Evolutionary conservation across 208 protist species (phyloP), one percentile per base, ranked within the genome.

Genomic region (Vickermania ingenoplastis): DNA sequence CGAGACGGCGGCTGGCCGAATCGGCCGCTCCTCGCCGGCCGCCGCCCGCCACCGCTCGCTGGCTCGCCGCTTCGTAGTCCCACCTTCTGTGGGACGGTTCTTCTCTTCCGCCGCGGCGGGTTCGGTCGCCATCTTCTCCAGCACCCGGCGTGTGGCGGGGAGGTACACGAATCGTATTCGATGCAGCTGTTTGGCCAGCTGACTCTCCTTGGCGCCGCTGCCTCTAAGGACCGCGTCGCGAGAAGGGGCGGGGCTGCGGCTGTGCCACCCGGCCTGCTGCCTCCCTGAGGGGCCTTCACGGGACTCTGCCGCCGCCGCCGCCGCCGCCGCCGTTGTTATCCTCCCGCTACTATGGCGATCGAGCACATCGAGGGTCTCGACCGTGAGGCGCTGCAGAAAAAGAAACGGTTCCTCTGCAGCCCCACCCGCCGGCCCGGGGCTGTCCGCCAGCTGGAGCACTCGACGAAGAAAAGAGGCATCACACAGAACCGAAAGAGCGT

Each of bases 401-500:
- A 45, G 11, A n/a, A n/a, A n/a, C n/a, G n/a, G n/a, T n/a, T n/a
- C n/a, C n/a, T n/a, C n/a, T n/a, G n/a, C n/a, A n/a, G n/a, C n/a
- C n/a, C n/a, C n/a, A n/a, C n/a, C n/a, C n/a, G n/a, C n/a, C n/a
- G n/a, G n/a, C n/a, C n/a, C n/a, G n/a, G n/a, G n/a, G n/a, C n/a
- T n/a, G n/a, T n/a, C n/a, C n/a, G n/a, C n/a, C n/a, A n/a, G 36
- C 11, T n/a, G 36, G 36, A 45, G 11, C 17, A 45, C 7, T 7
- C 36, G 7, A 52, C 85, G 79, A 1, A 92, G 59, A 62, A 92
- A 92, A 0, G 85, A 92, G 7, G 85, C 67, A 57, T 92, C 85
- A 52, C 80, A 86, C 41, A 92, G 59, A 3, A 92, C 61, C 27
- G 76, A 69, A 62, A 77, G 85, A 21, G 45, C 52, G 59, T 73